Conservation (phyloP, 2,329 filamentous ascomycete species). For the Penicillium concentricum region DNA sequence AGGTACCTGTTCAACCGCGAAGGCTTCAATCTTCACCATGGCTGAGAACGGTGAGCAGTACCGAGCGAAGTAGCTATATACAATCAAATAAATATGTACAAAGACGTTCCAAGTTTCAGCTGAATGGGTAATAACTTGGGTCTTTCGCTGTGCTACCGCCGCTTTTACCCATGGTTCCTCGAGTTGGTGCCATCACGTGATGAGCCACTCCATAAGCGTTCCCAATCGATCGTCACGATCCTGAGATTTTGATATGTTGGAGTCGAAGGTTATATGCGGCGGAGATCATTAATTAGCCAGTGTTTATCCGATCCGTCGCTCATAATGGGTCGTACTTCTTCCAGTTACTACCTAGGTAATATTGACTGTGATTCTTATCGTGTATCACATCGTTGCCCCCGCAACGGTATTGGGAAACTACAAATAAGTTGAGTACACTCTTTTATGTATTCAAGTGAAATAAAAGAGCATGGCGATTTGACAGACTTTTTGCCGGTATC, state of each 20-base stretch:
- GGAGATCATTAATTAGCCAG: too few relatives aligned
- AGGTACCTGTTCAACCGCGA: conserved; percentile 65
- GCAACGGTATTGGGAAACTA: too few relatives aligned
- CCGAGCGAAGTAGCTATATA: background rate
- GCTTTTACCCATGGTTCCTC: background rate
- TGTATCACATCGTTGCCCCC: too few relatives aligned
- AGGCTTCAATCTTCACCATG: conserved; percentile 45
- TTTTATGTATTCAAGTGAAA: too few relatives aligned
- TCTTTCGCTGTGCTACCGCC: background rate
- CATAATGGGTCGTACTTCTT: too few relatives aligned
- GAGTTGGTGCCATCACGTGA: background rate
- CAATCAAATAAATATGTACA: background rate
- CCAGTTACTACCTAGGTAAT: too few relatives aligned
- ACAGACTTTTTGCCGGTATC: too few relatives aligned
- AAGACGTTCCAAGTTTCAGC: background rate
- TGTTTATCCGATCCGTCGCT: too few relatives aligned
- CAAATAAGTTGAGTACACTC: too few relatives aligned
- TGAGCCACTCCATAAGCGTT: background rate
- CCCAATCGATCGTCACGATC: background rate
- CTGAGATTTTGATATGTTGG: background rate
- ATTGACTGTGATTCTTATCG: too few relatives aligned
- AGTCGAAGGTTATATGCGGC: too few relatives aligned
- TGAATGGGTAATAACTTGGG: background rate
- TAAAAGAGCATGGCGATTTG: too few relatives aligned
- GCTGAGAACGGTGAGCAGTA: background rate